Evolutionary conservation across 306 rosid species (phyloP), one percentile per base, ranked within the genome.

Genomic region (Herpetospermum pedunculosum): DNA sequence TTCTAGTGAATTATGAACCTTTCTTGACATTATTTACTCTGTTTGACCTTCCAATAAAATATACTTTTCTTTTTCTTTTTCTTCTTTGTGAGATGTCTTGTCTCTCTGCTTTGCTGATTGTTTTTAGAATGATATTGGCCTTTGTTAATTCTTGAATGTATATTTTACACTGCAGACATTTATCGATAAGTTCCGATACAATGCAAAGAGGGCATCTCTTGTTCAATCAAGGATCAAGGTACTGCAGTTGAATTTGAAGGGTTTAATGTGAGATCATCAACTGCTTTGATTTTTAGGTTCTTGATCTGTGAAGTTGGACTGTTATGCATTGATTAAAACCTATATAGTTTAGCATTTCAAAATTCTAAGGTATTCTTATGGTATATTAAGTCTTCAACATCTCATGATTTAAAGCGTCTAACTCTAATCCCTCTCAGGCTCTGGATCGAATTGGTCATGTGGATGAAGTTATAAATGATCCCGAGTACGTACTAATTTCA

Each of bases 191-290:
- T 94, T 94, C 69, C 96, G 97, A 5, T 94, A 88, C 81, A 94
- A 94, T 85, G 99, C 99, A 12, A 94, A 94, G 88, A 91, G 99
- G 83, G 97, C 99, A 15, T 88, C 99, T 29, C 99, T 94, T 75
- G 99, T 94, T 80, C 99, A 94, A 80, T 94, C 99, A 43, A 94
- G 99, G 89, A 94, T 94, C 86, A 94, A 94, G 97, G 99, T 94
- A 82, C 72, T 43, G 11, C 72, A 10, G 4, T 59, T 16, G 34
- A 12, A 46, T 43, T 74, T 35, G 19, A 29, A 60, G 54, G 43
- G 14, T 41, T 59, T 59, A 44, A 29, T 35, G 48, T 15, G 76
- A 74, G 32, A 25, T 43, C 40, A 28, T 46, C 21, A 5, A 59
- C 43, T 43, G 28, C 44, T 75, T 44, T 46, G 60, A 44, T 34